Evolutionary conservation across 768 basidiomycete genomes (phyloP), one percentile per base, ranked within the genome.

Genomic region (Termitomyces sp.): DNA sequence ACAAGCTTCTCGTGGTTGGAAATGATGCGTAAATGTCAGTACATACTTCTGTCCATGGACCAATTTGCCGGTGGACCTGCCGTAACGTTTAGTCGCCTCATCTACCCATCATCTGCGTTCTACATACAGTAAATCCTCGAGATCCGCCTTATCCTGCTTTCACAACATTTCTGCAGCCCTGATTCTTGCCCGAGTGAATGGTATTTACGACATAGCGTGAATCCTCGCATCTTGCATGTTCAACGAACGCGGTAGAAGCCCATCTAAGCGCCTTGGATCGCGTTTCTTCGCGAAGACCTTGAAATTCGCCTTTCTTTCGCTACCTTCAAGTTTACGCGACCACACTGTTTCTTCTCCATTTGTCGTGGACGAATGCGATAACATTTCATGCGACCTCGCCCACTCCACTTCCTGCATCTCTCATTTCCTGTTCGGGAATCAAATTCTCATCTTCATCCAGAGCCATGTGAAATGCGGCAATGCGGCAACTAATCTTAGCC

Each of bases 141-240:
- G 20, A 4, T 20, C 37, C 18, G 18, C 18, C 3, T 26, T 27
- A n/a, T 8, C 20, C 12, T 43, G 42, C n/a, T n/a, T 27, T 53
- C 33, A 20, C 53, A 34, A 54, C 32, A 60, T 53, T 33, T 48
- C 36, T 37, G 13, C 55, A 52, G 14, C 59, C 59, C 59, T 60
- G 56, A 50, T 33, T 46, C 36, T n/a, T n/a, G n/a, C n/a, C 37
- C 45, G 26, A 16, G 46, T 45, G 51, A 45, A n/a, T 49, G 39
- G 48, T 49, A 9, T 43, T 52, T 52, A 40, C 58, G 36, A 40
- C 36, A 56, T 46, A 27, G 39, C 33, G 27, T 55, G 51, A 33
- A 49, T 42, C 16, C 40, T 26, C 22, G 33, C 33, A 36, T 27
- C 22, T 40, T 44, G 37, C 53, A 40, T 43, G 36, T 42, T 33